Conservation (phyloP, 2,329 filamentous ascomycete genomes). For the Trichophyton simii region DNA sequence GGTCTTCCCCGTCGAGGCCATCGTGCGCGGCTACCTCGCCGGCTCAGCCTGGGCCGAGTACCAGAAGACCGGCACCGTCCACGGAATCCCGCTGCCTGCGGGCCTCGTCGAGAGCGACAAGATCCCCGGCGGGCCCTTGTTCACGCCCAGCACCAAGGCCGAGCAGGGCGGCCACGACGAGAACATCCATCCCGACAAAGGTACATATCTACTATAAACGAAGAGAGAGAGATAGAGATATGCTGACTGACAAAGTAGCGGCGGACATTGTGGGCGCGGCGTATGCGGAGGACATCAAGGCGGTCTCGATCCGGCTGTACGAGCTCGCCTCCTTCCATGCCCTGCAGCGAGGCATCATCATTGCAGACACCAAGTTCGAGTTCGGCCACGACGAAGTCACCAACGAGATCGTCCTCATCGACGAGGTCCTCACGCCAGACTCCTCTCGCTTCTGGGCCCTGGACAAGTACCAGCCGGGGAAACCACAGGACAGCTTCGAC, state of each 20-base stretch:
- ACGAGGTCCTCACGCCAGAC: slow-evolving; percentile 77
- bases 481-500: slow-evolving; percentile 71
- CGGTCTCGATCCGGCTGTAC: slow-evolving; percentile 54
- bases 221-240: background rate
- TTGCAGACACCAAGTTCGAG: slow-evolving; percentile 67
- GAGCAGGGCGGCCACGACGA: slow-evolving; percentile 67
- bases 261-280: slow-evolving; percentile 50
- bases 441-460: slow-evolving; percentile 78
- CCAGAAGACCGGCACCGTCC: slow-evolving; percentile 59
- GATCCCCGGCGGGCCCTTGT: slow-evolving; percentile 55
- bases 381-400: slow-evolving; percentile 56
- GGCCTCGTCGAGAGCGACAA: slow-evolving; percentile 60
- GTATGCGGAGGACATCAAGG: slow-evolving; percentile 53
- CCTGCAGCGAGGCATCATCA: slow-evolving; percentile 52
- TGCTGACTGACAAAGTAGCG: slow-evolving; percentile 23
- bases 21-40: slow-evolving; percentile 82
- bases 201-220: slow-evolving; percentile 24
- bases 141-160: slow-evolving; percentile 77
- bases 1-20: slow-evolving; percentile 68
- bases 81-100: slow-evolving; percentile 56
- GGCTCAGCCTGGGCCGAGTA: slow-evolving; percentile 77
- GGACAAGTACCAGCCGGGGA: slow-evolving; percentile 58
- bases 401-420: slow-evolving; percentile 59
- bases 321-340: slow-evolving; percentile 35
- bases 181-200: slow-evolving; percentile 65